Evolutionary conservation across 169 alveolate species (phyloP).

Genomic region (Cryptosporidium bovis): DNA sequence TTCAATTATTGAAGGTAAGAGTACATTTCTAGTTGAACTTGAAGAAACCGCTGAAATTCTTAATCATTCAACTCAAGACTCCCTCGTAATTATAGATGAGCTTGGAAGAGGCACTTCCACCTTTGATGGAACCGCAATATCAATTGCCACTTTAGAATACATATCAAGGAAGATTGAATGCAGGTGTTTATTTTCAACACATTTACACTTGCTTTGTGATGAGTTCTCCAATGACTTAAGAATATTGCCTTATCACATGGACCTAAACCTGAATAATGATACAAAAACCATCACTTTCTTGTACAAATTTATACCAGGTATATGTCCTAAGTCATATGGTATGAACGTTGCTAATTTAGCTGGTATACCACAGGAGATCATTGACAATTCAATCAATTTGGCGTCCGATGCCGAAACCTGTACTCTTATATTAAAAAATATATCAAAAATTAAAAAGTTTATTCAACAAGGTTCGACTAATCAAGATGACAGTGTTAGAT

Average conservation of each 20-base stretch:
- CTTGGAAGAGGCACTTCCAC: slow-evolving; percentile 99
- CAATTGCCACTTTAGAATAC: slow-evolving; percentile 92
- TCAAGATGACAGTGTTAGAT: slow-evolving; percentile 2
- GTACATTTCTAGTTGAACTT: slow-evolving; percentile 98
- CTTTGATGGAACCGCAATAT: slow-evolving; percentile 98
- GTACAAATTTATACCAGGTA: slow-evolving; percentile 93
- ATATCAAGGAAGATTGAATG: slow-evolving; percentile 83
- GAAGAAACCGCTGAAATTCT: slow-evolving; percentile 94
- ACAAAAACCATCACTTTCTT: slow-evolving; percentile 85
- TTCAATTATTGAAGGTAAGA: slow-evolving; percentile 95
- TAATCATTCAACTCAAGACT: slow-evolving; percentile 85
- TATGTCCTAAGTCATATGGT: slow-evolving; percentile 96
- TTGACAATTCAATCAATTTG: slow-evolving; percentile 47
- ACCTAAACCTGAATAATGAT: slow-evolving; percentile 76
- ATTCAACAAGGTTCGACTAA: not conserved
- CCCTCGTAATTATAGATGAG: slow-evolving; percentile 97
- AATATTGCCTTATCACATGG: slow-evolving; percentile 77
- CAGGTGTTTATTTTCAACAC: slow-evolving; percentile 96
- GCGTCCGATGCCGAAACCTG: slow-evolving; percentile 63
- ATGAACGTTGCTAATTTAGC: slow-evolving; percentile 96
- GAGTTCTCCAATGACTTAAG: slow-evolving; percentile 78
- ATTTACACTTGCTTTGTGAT: slow-evolving; percentile 90
- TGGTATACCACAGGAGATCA: slow-evolving; percentile 86
- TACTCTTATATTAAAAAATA: slow-evolving; percentile 10
- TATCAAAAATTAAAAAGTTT: slow-evolving; percentile 19